Base-by-base conservation (phyloP, 228 moss, liverwort and hornwort genomes). In the Sphagnum magellanicum region DNA sequence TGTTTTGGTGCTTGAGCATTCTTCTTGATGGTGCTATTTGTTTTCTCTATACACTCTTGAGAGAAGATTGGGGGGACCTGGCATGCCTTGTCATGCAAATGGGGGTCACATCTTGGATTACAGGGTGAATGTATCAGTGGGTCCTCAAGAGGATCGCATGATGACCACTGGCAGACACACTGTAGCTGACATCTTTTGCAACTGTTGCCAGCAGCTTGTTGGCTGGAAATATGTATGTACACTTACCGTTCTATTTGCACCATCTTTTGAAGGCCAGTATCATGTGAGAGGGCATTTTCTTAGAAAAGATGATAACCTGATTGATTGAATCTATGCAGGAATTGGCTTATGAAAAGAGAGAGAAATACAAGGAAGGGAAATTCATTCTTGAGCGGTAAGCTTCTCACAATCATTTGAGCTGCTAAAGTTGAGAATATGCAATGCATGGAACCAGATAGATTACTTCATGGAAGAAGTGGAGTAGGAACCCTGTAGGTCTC, bases 311-410 rank as follows among this genome's bases (percentile, higher is more conserved):
- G 32, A 3, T 32, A 32, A 32, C 32, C 32, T 0, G 3, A 32
- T 32, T 32, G 32, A 8, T 4, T 75, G 71, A 64, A 60, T 64
- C 68, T 77, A 55, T 52, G 71, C 90, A 93, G 93, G 97, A 98
- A 71, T 83, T 88, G 75, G 98, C 94, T 4, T 94, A 87, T 73
- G 94, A 94, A 67, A 74, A 74, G 64, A 66, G 13, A 49, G 85
- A 98, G 78, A 98, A 98, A 74, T 98, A 98, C 84, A 98, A 98
- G 85, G 98, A 98, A 82, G 98, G 98, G 59, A 92, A 98, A 78
- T 98, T 91, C 79, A 98, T 98, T 60, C 88, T 98, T 69, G 98
- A 98, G 79, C 90, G 94, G 90, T 93, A 90, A 72, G 82, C 68
- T 67, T 55, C 12, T 55, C 55, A 55, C 8, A 55, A 1, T 8